These are phyloP conservation scores for Aegilops speltoides DNA, from an alignment of 176 grass and related monocot species.

Conservation along the genomic window DNA sequence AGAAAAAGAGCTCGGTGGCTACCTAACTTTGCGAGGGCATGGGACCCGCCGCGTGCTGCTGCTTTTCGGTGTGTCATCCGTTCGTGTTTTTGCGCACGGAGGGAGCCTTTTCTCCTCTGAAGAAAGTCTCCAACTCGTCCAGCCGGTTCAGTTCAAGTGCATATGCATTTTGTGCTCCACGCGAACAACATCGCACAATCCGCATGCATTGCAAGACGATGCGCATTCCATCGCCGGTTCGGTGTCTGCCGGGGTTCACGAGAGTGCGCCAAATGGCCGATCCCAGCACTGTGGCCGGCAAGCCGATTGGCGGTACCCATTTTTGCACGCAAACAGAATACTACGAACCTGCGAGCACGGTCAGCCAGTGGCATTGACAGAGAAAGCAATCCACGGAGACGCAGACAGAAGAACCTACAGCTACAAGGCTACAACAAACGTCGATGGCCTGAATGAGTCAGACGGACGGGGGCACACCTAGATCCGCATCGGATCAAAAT, in stretches of 20 bases:
- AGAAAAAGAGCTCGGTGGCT: conserved; percentile 7
- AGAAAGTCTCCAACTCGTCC: conserved; percentile 12
- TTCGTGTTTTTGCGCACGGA: neutral
- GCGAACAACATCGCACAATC: neutral
- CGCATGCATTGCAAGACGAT: neutral
- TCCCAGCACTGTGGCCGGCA: neutral
- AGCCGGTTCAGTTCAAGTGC: neutral
- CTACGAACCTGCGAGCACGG: neutral
- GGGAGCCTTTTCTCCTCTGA: neutral
- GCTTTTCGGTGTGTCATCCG: neutral
- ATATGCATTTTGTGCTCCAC: conserved; percentile 33
- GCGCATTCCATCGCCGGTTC: neutral
- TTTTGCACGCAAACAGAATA: neutral
- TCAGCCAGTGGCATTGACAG: neutral
- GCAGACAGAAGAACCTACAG: neutral
- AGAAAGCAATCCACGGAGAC: neutral
- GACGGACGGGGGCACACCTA: conserved; percentile 18
- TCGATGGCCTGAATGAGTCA: neutral
- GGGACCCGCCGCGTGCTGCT: neutral
- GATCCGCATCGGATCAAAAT: conserved; percentile 7
- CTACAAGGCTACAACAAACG: too few relatives aligned
- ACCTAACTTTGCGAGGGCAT: conserved; percentile 41
- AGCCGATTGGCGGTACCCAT: neutral
- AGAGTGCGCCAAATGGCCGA: conserved; percentile 25
- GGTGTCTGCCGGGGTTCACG: neutral